These are phyloP conservation scores for Pogostemon cablin DNA, from an alignment of 257 asterid genomes.

Conservation along the genomic window DNA sequence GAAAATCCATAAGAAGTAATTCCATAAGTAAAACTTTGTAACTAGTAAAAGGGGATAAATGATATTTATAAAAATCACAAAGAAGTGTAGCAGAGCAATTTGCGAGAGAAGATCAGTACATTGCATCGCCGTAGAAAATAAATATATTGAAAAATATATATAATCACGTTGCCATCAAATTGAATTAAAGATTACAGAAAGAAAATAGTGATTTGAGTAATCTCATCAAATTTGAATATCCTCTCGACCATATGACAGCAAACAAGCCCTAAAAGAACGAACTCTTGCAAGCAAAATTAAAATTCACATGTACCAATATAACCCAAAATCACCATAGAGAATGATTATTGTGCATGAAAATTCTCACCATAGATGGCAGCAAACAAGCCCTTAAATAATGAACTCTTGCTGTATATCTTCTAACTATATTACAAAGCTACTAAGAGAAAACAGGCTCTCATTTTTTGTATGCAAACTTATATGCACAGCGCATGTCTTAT, in stretches of 20 bases:
- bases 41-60: too few species aligned
- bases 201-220: too few species aligned
- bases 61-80: too few species aligned
- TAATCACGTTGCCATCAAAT: too few species aligned
- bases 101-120: too few species aligned
- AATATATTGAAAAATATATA: too few species aligned
- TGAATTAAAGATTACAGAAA: too few species aligned
- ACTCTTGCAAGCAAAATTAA: background rate
- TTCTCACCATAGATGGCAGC: background rate
- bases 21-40: too few species aligned
- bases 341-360: background rate
- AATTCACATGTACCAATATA: background rate
- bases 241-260: background rate
- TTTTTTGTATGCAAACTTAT: conserved; percentile 14
- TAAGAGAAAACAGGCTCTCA: conserved; percentile 18
- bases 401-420: background rate
- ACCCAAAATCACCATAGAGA: background rate
- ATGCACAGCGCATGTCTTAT: conserved; percentile 8
- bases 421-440: conserved; percentile 29
- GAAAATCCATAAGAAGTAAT: too few species aligned
- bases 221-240: too few species aligned
- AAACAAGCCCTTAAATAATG: background rate
- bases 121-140: too few species aligned
- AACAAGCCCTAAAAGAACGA: background rate
- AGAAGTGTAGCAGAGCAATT: too few species aligned